phyloP scores from a whole-genome alignment of 2,329 filamentous ascomycete genomes.

The Colletotrichum tropicale region DNA sequence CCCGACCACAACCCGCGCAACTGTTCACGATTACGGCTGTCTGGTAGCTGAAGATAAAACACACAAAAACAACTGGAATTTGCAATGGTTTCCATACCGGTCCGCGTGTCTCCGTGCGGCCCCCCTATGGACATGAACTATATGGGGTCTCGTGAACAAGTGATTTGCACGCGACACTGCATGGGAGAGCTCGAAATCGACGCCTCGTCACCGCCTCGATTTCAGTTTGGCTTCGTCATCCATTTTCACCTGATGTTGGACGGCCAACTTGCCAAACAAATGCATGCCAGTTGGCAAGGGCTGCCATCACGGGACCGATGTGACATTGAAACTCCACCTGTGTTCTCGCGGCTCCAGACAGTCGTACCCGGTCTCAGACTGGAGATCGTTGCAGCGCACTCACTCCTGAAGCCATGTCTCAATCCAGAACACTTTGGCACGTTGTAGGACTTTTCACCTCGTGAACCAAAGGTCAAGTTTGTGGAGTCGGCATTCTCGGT shows the following conservation, averaged over 20 bases:
- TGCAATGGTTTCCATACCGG: constrained; percentile 19
- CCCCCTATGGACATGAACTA: constrained; percentile 7
- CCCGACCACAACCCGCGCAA: constrained; percentile 21
- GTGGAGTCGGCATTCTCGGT: neutral
- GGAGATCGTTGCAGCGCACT: neutral
- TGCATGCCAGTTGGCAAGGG: neutral
- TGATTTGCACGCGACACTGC: constrained; percentile 13
- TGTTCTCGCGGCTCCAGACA: neutral
- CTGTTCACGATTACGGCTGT: constrained; percentile 26
- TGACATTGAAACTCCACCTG: neutral
- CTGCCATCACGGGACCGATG: neutral
- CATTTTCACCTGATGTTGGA: neutral
- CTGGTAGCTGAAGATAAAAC: constrained; percentile 26
- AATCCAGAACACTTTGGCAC: neutral
- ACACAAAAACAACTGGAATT: constrained; percentile 26
- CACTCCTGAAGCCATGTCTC: neutral
- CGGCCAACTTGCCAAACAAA: neutral
- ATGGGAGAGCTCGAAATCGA: neutral
- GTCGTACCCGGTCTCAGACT: neutral
- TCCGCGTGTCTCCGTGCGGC: constrained; percentile 15
- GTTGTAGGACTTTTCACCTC: neutral
- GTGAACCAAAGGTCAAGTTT: neutral
- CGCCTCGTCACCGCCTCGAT: neutral
- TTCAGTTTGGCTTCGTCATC: neutral
- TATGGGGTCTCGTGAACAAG: constrained; percentile 1